phyloP scores from a whole-genome alignment of 2,329 filamentous ascomycete species.

The Pseudofabraea citricarpa region DNA sequence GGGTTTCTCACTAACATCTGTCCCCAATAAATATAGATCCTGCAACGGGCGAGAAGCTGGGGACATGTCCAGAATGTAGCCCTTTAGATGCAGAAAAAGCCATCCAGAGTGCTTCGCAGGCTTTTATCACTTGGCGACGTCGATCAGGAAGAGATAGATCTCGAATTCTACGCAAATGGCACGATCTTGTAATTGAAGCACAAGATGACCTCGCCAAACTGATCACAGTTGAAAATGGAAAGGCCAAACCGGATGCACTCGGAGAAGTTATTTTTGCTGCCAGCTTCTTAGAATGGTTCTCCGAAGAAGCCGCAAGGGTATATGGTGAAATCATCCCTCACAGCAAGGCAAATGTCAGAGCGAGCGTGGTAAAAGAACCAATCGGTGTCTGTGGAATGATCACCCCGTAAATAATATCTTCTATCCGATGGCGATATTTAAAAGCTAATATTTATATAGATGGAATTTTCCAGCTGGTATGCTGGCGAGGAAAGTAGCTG shows the following conservation, averaged over 20 bases:
- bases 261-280: constrained; percentile 55
- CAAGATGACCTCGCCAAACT: constrained; percentile 54
- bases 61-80: constrained; percentile 47
- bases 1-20: too few relatives aligned
- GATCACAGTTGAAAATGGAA: constrained; percentile 68
- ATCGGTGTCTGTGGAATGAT: constrained; percentile 15
- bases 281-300: constrained; percentile 59
- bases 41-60: constrained; percentile 41
- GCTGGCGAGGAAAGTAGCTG: constrained; percentile 40
- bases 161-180: constrained; percentile 61
- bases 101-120: constrained; percentile 43
- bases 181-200: constrained; percentile 61
- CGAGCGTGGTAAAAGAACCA: constrained; percentile 15
- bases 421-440: too few relatives aligned
- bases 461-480: constrained; percentile 52
- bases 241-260: constrained; percentile 55
- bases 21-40: too few relatives aligned
- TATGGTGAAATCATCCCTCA: constrained; percentile 12
- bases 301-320: constrained; percentile 35
- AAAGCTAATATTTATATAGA: too few relatives aligned
- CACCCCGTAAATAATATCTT: too few relatives aligned
- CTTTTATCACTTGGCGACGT: constrained; percentile 47
- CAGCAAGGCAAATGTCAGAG: constrained; percentile 6
- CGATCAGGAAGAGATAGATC: constrained; percentile 56
- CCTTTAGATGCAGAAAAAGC: constrained; percentile 42